These are phyloP conservation scores for Venturiaceae sp. DNA, from an alignment of 2,329 filamentous ascomycete species.

Conservation along the genomic window DNA sequence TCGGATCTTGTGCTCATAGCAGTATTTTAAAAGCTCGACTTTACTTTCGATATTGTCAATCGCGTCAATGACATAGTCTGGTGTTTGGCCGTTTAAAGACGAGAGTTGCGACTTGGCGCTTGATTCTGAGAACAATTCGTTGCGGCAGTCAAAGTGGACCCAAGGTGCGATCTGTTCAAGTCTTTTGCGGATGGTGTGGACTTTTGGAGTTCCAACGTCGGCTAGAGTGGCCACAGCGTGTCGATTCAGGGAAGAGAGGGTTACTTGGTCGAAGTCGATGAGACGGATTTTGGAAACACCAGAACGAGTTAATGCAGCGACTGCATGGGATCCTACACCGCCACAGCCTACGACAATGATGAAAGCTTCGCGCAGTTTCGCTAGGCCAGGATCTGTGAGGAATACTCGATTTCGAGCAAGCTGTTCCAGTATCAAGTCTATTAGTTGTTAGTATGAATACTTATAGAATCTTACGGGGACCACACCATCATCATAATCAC, in stretches of 20 bases:
- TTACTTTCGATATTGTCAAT: constrained; percentile 99
- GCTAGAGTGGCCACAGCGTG: constrained; percentile 90
- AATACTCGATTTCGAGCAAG: constrained; percentile 89
- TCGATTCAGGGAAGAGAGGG: constrained; percentile 86
- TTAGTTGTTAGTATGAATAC: neutral
- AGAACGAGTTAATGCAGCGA: constrained; percentile 75
- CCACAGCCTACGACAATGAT: constrained; percentile 88
- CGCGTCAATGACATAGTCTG: constrained; percentile 88
- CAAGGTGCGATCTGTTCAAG: constrained; percentile 84
- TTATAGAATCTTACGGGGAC: neutral
- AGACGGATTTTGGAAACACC: constrained; percentile 82
- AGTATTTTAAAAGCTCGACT: constrained; percentile 82
- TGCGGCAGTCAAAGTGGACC: constrained; percentile 78
- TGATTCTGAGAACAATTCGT: constrained; percentile 60
- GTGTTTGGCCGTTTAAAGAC: constrained; percentile 56
- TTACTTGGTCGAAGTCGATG: constrained; percentile 96
- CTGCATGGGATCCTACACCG: constrained; percentile 88
- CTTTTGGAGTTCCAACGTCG: constrained; percentile 89
- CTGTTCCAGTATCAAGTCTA: constrained; percentile 86
- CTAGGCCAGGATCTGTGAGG: constrained; percentile 70
- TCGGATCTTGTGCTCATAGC: constrained; percentile 63
- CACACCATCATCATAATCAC: constrained; percentile 54
- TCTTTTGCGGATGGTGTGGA: constrained; percentile 69
- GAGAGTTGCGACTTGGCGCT: constrained; percentile 59
- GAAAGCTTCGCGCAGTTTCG: constrained; percentile 70